A percentile compares a stretch with the other conserved stretches of the same genome.
phyloP scores from a whole-genome alignment of 768 basidiomycete genomes.

The Boletus pseudo-olivaceus region DNA sequence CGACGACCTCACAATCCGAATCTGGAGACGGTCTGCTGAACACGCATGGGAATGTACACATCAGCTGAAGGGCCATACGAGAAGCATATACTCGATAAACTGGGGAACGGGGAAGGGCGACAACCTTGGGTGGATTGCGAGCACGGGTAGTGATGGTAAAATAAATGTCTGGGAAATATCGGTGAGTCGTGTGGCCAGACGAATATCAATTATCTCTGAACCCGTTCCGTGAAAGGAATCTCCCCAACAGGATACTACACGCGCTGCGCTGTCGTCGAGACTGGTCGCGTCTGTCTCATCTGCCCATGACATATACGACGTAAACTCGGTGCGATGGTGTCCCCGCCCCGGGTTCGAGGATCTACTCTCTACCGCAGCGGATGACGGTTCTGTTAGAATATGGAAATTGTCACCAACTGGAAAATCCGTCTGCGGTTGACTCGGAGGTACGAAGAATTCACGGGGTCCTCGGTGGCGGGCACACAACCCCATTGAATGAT shows the following conservation, averaged over 20 bases:
- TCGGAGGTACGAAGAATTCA: no score
- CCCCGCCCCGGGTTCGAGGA: conserved; percentile 59
- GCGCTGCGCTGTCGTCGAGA: conserved; percentile 31
- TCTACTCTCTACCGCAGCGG: conserved; percentile 77
- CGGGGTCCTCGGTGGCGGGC: no score
- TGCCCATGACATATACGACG: conserved; percentile 81
- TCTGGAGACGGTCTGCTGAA: conserved; percentile 72
- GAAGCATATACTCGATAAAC: conserved; percentile 77
- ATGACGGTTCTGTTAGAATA: conserved; percentile 79
- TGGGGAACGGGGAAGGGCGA: conserved; percentile 53
- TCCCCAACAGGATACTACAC: conserved; percentile 3
- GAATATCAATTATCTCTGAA: neutral
- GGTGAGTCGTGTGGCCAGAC: conserved; percentile 35
- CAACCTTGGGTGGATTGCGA: conserved; percentile 78
- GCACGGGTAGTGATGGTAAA: conserved; percentile 80
- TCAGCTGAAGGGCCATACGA: conserved; percentile 60
- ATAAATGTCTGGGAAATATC: conserved; percentile 78
- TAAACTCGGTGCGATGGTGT: conserved; percentile 87
- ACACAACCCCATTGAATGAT: no score
- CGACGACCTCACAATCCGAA: conserved; percentile 77
- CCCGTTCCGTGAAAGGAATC: conserved; percentile 14
- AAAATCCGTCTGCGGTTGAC: no score
- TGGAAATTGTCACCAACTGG: conserved; percentile 52
- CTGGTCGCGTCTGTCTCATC: conserved; percentile 56
- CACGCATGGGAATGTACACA: conserved; percentile 62